Conservation (phyloP, 305 asterid genomes). For the Fraxinus nigra region DNA sequence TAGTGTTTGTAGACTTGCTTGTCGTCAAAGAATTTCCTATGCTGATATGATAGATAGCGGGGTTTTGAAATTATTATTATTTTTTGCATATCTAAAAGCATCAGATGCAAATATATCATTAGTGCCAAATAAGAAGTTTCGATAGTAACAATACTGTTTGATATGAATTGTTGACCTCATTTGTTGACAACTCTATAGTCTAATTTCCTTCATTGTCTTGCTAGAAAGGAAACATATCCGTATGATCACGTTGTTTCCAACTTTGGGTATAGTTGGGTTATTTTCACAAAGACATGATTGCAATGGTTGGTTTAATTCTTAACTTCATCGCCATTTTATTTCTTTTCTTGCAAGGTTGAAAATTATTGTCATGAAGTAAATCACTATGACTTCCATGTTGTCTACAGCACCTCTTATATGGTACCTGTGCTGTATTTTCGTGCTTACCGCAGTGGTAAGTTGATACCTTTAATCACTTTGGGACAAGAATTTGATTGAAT, state of each 20-base stretch:
- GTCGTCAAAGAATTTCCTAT: not conserved
- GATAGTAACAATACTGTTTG: not conserved
- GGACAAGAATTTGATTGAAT: not conserved
- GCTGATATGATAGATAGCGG: not conserved
- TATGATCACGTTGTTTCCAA: not conserved
- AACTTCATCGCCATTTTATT: not conserved
- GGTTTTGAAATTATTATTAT: not conserved
- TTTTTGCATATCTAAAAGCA: not conserved
- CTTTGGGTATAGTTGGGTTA: not conserved
- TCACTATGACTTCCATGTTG: conserved; percentile 67
- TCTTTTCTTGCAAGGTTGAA: conserved; percentile 46
- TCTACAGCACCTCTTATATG: conserved; percentile 69
- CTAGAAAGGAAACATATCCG: not conserved
- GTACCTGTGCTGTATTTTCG: conserved; percentile 89
- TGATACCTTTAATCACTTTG: conserved; percentile 8
- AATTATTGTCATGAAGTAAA: conserved; percentile 37
- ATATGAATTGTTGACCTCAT: not conserved
- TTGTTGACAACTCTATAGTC: not conserved
- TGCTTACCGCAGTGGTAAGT: conserved; percentile 71
- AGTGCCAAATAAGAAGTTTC: not conserved
- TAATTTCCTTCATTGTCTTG: not conserved
- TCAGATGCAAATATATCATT: not conserved
- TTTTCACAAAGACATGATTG: not conserved
- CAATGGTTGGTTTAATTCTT: not conserved
- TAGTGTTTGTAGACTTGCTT: not conserved